These are phyloP conservation scores for Cryptococcus depauperatus DNA, from an alignment of 1,284 basidiomycete species.

Conservation along the genomic window DNA sequence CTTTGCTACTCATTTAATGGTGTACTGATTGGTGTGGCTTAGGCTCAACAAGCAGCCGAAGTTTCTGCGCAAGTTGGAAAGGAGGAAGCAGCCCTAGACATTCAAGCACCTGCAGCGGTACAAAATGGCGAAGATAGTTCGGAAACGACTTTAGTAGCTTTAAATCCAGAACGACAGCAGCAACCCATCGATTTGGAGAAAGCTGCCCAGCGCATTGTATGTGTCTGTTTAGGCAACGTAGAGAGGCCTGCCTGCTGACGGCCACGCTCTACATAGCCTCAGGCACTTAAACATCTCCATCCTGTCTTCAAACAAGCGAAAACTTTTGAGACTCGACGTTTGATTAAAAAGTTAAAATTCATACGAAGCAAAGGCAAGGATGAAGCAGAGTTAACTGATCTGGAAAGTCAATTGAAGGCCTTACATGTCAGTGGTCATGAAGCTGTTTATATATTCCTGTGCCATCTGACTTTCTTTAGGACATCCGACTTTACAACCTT, in stretches of 20 bases:
- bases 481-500: slow-evolving; percentile 54
- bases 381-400: slow-evolving; percentile 46
- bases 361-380: slow-evolving; percentile 43
- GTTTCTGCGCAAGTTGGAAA: slow-evolving; percentile 1
- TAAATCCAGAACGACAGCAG: too few relatives aligned
- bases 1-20: not conserved
- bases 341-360: slow-evolving; percentile 72
- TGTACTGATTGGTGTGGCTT: not conserved
- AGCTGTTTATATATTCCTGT: not conserved
- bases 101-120: too few relatives aligned
- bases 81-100: not conserved
- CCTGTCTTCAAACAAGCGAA: slow-evolving; percentile 62
- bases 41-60: slow-evolving; percentile 9
- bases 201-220: slow-evolving; percentile 31
- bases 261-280: slow-evolving; percentile 24
- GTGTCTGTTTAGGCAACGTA: slow-evolving; percentile 3
- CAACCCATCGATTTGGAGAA: slow-evolving; percentile 22
- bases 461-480: slow-evolving; percentile 47
- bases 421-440: slow-evolving; percentile 53
- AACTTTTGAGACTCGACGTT: slow-evolving; percentile 70
- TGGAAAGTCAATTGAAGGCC: slow-evolving; percentile 60
- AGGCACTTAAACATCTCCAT: slow-evolving; percentile 41
- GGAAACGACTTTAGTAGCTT: too few relatives aligned
- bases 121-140: too few relatives aligned
- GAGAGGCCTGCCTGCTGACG: not conserved